Percentiles rank a stretch among this genome's conserved stretches.
Evolutionary conservation across 768 basidiomycete species (phyloP).

Genomic region (Trametes gibbosa): DNA sequence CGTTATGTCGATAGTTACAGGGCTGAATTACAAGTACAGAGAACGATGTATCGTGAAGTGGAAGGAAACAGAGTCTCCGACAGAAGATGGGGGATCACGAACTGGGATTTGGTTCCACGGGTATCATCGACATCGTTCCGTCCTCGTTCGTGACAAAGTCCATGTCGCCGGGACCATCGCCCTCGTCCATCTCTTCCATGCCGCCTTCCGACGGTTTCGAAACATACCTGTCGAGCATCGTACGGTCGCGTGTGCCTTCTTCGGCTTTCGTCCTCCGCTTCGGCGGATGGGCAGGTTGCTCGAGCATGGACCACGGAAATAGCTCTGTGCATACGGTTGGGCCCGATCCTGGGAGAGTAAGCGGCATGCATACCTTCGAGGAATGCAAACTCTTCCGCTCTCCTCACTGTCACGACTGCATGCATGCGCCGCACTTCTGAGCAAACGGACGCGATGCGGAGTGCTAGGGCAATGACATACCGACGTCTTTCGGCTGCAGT

Average conservation of each 20-base stretch:
- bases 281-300: slow-evolving; percentile 29
- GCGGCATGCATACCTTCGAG: slow-evolving; percentile 56
- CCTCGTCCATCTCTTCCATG: slow-evolving; percentile 21
- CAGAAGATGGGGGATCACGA: no score
- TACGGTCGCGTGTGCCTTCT: slow-evolving; percentile 30
- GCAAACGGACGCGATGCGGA: background rate
- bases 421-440: background rate
- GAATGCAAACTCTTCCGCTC: slow-evolving; percentile 74
- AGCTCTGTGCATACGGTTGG: slow-evolving; percentile 42
- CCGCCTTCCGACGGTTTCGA: slow-evolving; percentile 23
- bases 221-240: slow-evolving; percentile 52
- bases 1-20: no score
- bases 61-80: no score
- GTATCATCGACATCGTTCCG: slow-evolving; percentile 49
- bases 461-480: slow-evolving; percentile 40
- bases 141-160: slow-evolving; percentile 57
- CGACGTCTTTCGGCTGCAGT: slow-evolving; percentile 76
- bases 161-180: slow-evolving; percentile 18
- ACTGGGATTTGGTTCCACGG: background rate
- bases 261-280: slow-evolving; percentile 15
- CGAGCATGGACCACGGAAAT: slow-evolving; percentile 49
- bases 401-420: slow-evolving; percentile 58
- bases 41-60: no score
- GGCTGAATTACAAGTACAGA: no score
- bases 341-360: background rate